These are phyloP conservation scores for Pouteria campechiana DNA, from an alignment of 179 eudicot species.

Conservation along the genomic window DNA sequence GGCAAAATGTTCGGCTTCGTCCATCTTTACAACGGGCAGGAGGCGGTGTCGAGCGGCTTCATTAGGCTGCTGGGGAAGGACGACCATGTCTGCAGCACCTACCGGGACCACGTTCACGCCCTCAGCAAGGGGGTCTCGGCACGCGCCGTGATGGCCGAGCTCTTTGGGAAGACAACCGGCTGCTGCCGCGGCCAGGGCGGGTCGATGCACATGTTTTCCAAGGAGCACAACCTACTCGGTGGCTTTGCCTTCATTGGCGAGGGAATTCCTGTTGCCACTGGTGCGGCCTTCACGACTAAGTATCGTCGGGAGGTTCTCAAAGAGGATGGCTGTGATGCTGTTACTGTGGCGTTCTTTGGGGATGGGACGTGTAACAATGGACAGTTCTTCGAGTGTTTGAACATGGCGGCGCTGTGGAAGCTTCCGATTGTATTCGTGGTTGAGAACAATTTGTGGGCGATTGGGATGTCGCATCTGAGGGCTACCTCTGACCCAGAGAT, in stretches of 20 bases:
- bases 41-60: constrained; percentile 93
- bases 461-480: constrained; percentile 95
- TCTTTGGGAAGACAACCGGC: constrained; percentile 84
- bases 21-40: constrained; percentile 93
- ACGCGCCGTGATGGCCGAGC: constrained; percentile 90
- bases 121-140: constrained; percentile 84
- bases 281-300: constrained; percentile 78
- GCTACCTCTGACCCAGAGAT: constrained; percentile 81
- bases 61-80: constrained; percentile 68
- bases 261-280: constrained; percentile 90
- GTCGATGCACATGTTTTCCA: constrained; percentile 95
- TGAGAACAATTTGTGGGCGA: constrained; percentile 95
- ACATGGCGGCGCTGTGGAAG: constrained; percentile 96
- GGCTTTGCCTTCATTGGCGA: constrained; percentile 96
- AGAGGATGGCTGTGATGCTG: constrained; percentile 62
- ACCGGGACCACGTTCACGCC: constrained; percentile 94
- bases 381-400: constrained; percentile 91
- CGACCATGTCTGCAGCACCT: constrained; percentile 68
- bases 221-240: constrained; percentile 80
- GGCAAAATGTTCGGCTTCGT: constrained; percentile 98
- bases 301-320: constrained; percentile 68
- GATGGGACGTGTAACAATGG: constrained; percentile 94
- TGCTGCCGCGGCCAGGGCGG: constrained; percentile 98
- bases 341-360: constrained; percentile 82
- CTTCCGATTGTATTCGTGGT: constrained; percentile 88